A percentile compares a stretch with the other conserved stretches of the same genome.
These are phyloP conservation scores for Spirogloea muscicola DNA, from an alignment of 139 green algal species.

Conservation along the genomic window DNA sequence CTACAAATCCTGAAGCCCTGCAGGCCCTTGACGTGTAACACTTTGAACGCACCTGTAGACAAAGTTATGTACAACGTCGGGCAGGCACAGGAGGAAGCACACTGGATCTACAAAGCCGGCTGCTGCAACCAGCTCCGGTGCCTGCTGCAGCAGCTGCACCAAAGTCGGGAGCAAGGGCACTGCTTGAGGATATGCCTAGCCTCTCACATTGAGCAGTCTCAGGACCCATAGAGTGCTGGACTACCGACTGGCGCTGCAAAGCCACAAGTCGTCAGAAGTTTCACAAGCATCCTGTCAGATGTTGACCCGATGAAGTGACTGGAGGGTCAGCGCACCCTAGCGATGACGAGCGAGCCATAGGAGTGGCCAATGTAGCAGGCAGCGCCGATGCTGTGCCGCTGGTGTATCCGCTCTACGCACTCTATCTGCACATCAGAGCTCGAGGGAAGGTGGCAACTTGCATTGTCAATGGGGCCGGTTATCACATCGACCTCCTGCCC, in stretches of 20 bases:
- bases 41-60: conserved; percentile 44
- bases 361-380: conserved; percentile 38
- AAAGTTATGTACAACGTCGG: conserved; percentile 45
- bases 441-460: too few relatives aligned
- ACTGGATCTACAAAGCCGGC: conserved; percentile 31
- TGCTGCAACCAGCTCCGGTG: neutral
- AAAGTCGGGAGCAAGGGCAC: neutral
- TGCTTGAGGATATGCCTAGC: too few relatives aligned
- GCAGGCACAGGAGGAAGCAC: conserved; percentile 44
- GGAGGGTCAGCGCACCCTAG: conserved; percentile 13
- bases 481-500: too few relatives aligned
- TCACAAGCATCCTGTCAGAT: too few relatives aligned
- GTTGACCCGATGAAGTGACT: too few relatives aligned
- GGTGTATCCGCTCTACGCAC: conserved; percentile 5
- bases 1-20: too few relatives aligned
- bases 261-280: too few relatives aligned
- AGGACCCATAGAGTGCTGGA: too few relatives aligned
- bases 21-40: too few relatives aligned
- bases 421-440: conserved; percentile 26
- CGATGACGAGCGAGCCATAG: conserved; percentile 29
- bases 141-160: conserved; percentile 15
- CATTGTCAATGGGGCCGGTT: too few relatives aligned
- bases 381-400: neutral
- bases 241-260: too few relatives aligned
- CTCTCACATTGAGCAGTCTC: too few relatives aligned